Base-by-base conservation (phyloP, 257 asterid species). In the Solanum verrucosum region DNA sequence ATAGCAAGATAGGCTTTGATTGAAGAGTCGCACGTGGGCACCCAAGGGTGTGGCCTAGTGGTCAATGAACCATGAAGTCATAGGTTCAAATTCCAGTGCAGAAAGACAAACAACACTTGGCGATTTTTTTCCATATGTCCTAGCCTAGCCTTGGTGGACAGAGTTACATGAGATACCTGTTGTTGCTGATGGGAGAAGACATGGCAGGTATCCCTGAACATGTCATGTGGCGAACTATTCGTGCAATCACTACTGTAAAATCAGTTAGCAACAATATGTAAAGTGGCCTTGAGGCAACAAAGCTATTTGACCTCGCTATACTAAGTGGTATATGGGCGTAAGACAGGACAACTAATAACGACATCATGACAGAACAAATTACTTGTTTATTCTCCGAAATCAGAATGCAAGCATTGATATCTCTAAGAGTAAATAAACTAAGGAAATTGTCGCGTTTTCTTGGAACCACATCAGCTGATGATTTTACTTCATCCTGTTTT, bases 261-360 rank as follows among this genome's bases (percentile, higher is more conserved):
- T 94, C 98, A 11, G 94, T 93, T 25, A 93, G 89, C 75, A 95
- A 49, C 14, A 95, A 89, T 25, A 95, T 91, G 35, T 77, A 94
- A n/a, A 96, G 95, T 27, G 96, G 99, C 92, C 91, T 89, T 46
- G 92, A 93, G 38, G 95, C 91, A 23, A 94, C 92, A 14, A 93
- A 90, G 93, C 97, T 93, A 91, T 90, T 90, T 7, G 97, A 93
- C 73, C 91, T 95, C 18, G 85, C 91, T 11, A 68, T 91, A 52
- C 92, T 88, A 60, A 74, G 93, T 35, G 95, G 96, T 35, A 93
- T 89, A 73, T 88, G 92, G 37, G 92, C 87, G 34, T 93, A 89
- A 10, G 94, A 92, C 23, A 94, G 21, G 52, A 93, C 96, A 8
- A 95, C 97, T 37, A 95, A 77, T 81, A 94, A 25, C 3, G 96